Conservation (phyloP, 192 early-diverging fungal genomes). For the Globomyces pollinis-pini region DNA sequence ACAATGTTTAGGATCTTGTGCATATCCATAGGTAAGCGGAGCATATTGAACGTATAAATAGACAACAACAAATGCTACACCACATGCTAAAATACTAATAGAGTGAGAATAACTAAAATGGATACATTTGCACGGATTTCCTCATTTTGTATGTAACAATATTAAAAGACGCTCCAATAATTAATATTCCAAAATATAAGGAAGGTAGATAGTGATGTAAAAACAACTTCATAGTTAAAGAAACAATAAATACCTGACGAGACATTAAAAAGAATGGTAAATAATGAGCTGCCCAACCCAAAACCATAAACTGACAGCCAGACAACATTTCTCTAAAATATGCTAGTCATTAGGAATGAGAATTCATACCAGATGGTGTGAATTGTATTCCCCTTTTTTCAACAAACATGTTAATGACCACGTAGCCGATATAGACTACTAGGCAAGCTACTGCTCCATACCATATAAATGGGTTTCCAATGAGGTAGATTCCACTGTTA, state of each 20-base stretch:
- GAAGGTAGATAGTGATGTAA: slow-evolving; percentile 94
- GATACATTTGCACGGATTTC: slow-evolving; percentile 38
- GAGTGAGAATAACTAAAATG: slow-evolving; percentile 10
- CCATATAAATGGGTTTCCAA: slow-evolving; percentile 52
- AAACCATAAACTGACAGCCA: slow-evolving; percentile 45
- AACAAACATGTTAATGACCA: slow-evolving; percentile 16
- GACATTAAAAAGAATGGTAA: slow-evolving; percentile 84
- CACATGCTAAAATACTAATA: not conserved
- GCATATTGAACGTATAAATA: slow-evolving; percentile 61
- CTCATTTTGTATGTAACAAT: slow-evolving; percentile 55
- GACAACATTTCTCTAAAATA: slow-evolving; percentile 11
- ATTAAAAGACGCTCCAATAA: slow-evolving; percentile 66
- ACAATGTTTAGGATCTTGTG: slow-evolving; percentile 68
- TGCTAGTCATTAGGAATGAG: too few species aligned
- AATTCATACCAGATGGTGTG: slow-evolving; percentile 10
- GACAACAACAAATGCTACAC: slow-evolving; percentile 48
- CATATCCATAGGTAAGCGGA: slow-evolving; percentile 76
- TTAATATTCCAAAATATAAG: slow-evolving; percentile 77
- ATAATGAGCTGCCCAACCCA: slow-evolving; percentile 80
- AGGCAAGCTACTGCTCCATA: slow-evolving; percentile 17
- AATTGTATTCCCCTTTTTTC: slow-evolving; percentile 21
- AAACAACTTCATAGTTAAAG: slow-evolving; percentile 62
- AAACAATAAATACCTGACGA: slow-evolving; percentile 47
- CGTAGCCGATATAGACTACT: slow-evolving; percentile 13
- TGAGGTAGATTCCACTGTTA: slow-evolving; percentile 33